Conservation (phyloP, 2,329 filamentous ascomycete genomes). For the Furcasterigmium sp. region DNA sequence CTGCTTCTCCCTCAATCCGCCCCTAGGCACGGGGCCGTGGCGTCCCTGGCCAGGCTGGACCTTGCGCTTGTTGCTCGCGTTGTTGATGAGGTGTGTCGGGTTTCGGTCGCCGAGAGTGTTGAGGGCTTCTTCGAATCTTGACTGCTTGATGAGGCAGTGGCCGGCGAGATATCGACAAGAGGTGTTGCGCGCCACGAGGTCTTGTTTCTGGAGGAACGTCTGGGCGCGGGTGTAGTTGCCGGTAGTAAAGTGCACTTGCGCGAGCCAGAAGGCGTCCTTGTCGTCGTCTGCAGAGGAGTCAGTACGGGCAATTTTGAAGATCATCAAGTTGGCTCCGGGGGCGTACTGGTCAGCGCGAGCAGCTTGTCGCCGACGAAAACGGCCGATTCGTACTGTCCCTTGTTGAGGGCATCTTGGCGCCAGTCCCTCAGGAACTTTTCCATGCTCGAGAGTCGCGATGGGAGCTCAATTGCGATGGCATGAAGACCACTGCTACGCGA, state of each 20-base stretch:
- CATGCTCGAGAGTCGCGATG: slow-evolving; percentile 47
- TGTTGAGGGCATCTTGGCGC: slow-evolving; percentile 92
- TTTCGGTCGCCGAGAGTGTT: slow-evolving; percentile 85
- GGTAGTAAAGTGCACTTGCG: slow-evolving; percentile 94
- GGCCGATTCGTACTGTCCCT: slow-evolving; percentile 92
- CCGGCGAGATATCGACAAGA: slow-evolving; percentile 90
- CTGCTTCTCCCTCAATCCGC: slow-evolving; percentile 24
- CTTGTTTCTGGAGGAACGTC: slow-evolving; percentile 76
- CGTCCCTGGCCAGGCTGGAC: slow-evolving; percentile 55
- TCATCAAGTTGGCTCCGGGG: background rate
- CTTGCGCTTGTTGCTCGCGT: slow-evolving; percentile 61
- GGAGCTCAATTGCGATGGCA: background rate
- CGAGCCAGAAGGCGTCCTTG: slow-evolving; percentile 92
- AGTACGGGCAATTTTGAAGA: background rate
- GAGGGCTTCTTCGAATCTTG: slow-evolving; percentile 83
- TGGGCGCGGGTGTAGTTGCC: slow-evolving; percentile 93
- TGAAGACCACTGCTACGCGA: too few species aligned
- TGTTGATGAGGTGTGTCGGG: slow-evolving; percentile 78
- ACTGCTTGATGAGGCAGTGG: slow-evolving; percentile 91
- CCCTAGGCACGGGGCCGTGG: slow-evolving; percentile 19
- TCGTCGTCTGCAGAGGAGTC: slow-evolving; percentile 63
- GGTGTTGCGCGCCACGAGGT: slow-evolving; percentile 74
- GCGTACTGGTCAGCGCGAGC: slow-evolving; percentile 82
- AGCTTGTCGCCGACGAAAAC: slow-evolving; percentile 98
- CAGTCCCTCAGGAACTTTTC: slow-evolving; percentile 90